phyloP scores from a whole-genome alignment of 257 asterid genomes.

The Solanum pennellii region DNA sequence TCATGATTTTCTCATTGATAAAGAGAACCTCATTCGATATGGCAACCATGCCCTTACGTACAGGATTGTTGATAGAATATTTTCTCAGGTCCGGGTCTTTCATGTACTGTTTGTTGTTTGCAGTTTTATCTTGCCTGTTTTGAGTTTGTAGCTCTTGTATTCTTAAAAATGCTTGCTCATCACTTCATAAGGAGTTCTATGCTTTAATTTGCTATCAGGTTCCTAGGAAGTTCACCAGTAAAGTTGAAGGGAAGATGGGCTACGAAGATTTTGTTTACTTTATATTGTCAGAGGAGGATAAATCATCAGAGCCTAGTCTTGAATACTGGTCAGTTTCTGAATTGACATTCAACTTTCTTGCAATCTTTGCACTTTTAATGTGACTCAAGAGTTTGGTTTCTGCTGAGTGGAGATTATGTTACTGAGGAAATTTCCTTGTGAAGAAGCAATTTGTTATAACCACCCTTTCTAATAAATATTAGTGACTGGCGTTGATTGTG shows the following conservation, averaged over 20 bases:
- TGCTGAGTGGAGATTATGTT: background rate
- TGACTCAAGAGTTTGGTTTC: background rate
- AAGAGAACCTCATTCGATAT: constrained; percentile 95
- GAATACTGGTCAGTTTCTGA: constrained; percentile 70
- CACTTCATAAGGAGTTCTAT: constrained; percentile 3
- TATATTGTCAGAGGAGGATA: constrained; percentile 98
- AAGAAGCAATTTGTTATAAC: background rate
- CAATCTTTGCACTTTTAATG: background rate
- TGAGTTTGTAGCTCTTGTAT: background rate
- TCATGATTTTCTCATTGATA: constrained; percentile 95
- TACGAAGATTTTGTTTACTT: constrained; percentile 97
- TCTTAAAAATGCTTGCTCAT: background rate
- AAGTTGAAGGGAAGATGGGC: constrained; percentile 99
- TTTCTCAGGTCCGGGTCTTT: constrained; percentile 82
- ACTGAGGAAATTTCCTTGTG: background rate
- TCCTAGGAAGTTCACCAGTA: constrained; percentile 94
- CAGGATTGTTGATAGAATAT: constrained; percentile 96
- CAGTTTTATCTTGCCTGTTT: constrained; percentile 6
- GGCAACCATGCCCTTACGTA: constrained; percentile 99
- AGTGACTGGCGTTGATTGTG: background rate
- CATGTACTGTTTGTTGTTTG: constrained; percentile 5
- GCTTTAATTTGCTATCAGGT: constrained; percentile 44
- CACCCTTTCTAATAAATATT: background rate
- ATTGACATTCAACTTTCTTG: background rate
- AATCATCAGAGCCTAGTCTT: constrained; percentile 94